Base-by-base conservation (phyloP, 2,329 filamentous ascomycete genomes). In the Talaromyces sp. region DNA sequence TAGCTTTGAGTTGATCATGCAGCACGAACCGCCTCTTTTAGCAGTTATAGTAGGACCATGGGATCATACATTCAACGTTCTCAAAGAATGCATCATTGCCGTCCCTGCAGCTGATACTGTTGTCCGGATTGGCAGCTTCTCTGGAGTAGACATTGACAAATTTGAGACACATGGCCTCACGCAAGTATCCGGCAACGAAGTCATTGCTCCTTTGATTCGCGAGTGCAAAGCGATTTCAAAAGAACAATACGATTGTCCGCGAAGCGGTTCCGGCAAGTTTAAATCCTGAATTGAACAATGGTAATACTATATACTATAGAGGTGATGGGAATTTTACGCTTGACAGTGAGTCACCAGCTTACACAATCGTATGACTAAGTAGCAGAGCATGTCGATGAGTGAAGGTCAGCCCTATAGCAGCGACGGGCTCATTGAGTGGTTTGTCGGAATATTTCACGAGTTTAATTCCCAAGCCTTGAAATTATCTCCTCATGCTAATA, bases 11-110 rank as follows among this genome's bases (percentile, higher is more conserved):
- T 27, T 61, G 59, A 33, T 39, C 22, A 43, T 61, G 39, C 43
- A 60, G 31, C 58, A 60, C 19, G 59, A 61, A 31, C 59, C 43
- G 31, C 59, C 59, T n/a, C 43, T 61, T 33, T 50, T 61, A 10
- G 59, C 45, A 39, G 19, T 61, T 14, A 61, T 61, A 27, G 33
- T 61, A 24, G 45, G 59, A 8, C 45, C 43, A 1, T 50, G 59
- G 59, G 59, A 61, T 24, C 45, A 50, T 8, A 61, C n/a, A 5
- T 61, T 39, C 13, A n/a, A n/a, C 7, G 27, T n/a, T 45, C 43
- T 61, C 13, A 41, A 52, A 27, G 45, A 50, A 52, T 50, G 45
- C 33, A 45, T 61, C 33, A 52, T 61, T 39, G 31, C 59, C 19
- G 59, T 50, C n/a, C 45, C 14, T 7, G 39, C 45, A 37, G 59